A percentile compares a stretch with the other conserved stretches of the same genome.
Evolutionary conservation across 2,329 filamentous ascomycete species (phyloP).

Genomic region (Colletotrichum karsti): DNA sequence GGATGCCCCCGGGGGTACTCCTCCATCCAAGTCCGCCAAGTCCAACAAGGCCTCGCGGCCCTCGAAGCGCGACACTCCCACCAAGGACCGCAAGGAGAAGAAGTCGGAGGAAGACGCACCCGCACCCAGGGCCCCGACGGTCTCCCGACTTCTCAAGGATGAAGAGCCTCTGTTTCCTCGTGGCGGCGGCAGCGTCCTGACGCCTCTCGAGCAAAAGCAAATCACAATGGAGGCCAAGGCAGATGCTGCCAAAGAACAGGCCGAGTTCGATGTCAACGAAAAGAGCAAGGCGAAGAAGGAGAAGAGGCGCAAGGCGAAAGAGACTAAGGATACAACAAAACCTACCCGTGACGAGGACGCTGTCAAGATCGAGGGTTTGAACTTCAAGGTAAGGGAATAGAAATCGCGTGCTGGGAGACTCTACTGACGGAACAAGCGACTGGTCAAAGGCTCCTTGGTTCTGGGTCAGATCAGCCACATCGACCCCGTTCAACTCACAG

Average conservation of each 20-base stretch:
- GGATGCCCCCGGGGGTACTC: slow-evolving; percentile 61
- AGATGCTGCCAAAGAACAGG: slow-evolving; percentile 89
- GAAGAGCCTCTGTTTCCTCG: slow-evolving; percentile 93
- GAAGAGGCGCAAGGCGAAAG: slow-evolving; percentile 63
- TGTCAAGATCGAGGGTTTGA: slow-evolving; percentile 85
- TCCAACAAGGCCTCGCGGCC: slow-evolving; percentile 35
- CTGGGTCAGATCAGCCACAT: slow-evolving; percentile 88
- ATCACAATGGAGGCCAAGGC: slow-evolving; percentile 93
- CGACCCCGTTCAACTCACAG: slow-evolving; percentile 78
- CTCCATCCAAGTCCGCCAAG: slow-evolving; percentile 58
- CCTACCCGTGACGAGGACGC: slow-evolving; percentile 61
- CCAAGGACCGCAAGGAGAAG: slow-evolving; percentile 43
- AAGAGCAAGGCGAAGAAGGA: slow-evolving; percentile 61
- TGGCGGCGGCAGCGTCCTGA: slow-evolving; percentile 89
- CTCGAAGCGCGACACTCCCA: slow-evolving; percentile 28
- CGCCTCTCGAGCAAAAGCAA: slow-evolving; percentile 94
- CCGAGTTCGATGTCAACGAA: slow-evolving; percentile 60
- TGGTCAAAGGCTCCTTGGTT: slow-evolving; percentile 86
- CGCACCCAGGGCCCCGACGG: slow-evolving; percentile 42
- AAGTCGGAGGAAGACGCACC: slow-evolving; percentile 36
- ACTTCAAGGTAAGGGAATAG: slow-evolving; percentile 75
- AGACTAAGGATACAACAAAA: slow-evolving; percentile 49
- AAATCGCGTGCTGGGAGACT: background rate
- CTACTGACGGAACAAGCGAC: slow-evolving; percentile 65
- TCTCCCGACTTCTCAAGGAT: slow-evolving; percentile 64